These are phyloP conservation scores for Pseudonectria buxi DNA, from an alignment of 2,329 filamentous ascomycete genomes.

Conservation along the genomic window DNA sequence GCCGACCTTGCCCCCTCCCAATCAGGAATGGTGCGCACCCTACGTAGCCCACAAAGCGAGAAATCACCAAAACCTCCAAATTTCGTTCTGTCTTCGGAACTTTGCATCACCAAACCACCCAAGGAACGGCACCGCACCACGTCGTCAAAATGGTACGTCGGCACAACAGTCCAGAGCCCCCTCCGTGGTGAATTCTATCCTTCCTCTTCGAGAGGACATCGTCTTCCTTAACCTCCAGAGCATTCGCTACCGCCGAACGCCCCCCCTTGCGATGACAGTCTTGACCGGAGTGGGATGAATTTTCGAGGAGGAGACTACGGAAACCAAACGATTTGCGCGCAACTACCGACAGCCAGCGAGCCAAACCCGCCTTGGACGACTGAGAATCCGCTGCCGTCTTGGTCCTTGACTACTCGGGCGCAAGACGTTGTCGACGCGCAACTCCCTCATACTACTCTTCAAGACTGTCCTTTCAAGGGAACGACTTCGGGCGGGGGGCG, in stretches of 20 bases:
- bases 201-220: slow-evolving; percentile 1
- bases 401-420: no score
- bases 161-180: slow-evolving; percentile 13
- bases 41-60: slow-evolving; percentile 38
- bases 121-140: slow-evolving; percentile 36
- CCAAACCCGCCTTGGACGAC: not conserved
- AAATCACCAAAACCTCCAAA: slow-evolving; percentile 38
- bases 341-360: slow-evolving; percentile 8
- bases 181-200: not conserved
- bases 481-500: slow-evolving; percentile 5
- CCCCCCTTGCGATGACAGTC: slow-evolving; percentile 27
- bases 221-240: slow-evolving; percentile 6
- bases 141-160: slow-evolving; percentile 45
- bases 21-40: slow-evolving; percentile 32
- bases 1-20: slow-evolving; percentile 21
- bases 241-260: slow-evolving; percentile 15
- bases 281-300: slow-evolving; percentile 19
- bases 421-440: slow-evolving; percentile 5
- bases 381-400: no score
- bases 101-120: slow-evolving; percentile 37
- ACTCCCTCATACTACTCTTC: not conserved
- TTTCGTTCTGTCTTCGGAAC: slow-evolving; percentile 30
- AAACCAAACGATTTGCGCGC: slow-evolving; percentile 10
- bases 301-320: slow-evolving; percentile 15
- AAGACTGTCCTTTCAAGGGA: slow-evolving; percentile 13